Evolutionary conservation across 1,284 basidiomycete genomes (phyloP).

Genomic region (Microbotryum saponariae): DNA sequence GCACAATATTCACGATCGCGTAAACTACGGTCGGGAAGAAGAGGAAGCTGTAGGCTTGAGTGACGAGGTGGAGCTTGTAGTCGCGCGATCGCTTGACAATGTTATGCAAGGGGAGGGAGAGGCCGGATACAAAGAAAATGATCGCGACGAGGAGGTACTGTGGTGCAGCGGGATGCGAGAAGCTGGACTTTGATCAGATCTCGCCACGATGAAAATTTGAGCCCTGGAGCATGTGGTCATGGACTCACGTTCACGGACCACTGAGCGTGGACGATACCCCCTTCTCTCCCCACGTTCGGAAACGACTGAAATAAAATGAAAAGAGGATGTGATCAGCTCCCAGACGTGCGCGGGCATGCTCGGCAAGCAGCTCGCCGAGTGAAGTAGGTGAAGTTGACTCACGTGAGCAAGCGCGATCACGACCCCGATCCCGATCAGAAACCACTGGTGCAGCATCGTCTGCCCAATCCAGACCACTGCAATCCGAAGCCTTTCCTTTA

Average conservation of each 20-base stretch:
- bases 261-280: constrained; percentile 6
- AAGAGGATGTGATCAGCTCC: background rate
- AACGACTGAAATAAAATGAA: background rate
- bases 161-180: constrained; percentile 11
- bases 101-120: constrained; percentile 36
- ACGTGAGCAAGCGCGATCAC: constrained; percentile 32
- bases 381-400: no score
- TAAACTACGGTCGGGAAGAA: constrained; percentile 36
- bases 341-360: background rate
- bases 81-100: constrained; percentile 34
- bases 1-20: constrained; percentile 35
- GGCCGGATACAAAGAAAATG: constrained; percentile 41
- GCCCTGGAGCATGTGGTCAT: no score
- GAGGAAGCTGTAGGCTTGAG: constrained; percentile 37
- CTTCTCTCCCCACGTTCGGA: constrained; percentile 15
- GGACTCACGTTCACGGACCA: constrained; percentile 12
- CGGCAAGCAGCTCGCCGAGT: background rate
- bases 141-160: constrained; percentile 38
- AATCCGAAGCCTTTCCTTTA: background rate
- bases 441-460: constrained; percentile 38
- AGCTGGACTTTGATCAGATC: no score
- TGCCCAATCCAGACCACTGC: constrained; percentile 38
- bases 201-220: no score
- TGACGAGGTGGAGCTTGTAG: constrained; percentile 38
- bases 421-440: constrained; percentile 36